Conservation (phyloP, 1,284 basidiomycete species). For the Amylostereum chailletii region DNA sequence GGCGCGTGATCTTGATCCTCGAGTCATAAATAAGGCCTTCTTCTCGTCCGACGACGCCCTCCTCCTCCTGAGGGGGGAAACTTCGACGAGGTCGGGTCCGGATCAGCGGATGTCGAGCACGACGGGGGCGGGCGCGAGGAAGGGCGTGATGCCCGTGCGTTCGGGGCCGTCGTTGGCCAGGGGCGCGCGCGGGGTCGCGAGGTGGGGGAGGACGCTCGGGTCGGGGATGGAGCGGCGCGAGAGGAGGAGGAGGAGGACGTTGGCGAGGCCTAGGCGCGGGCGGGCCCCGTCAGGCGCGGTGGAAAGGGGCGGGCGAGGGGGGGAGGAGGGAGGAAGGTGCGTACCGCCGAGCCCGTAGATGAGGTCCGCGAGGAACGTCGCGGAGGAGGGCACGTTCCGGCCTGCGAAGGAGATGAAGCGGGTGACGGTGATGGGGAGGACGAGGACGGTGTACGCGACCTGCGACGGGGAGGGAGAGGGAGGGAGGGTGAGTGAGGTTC, state of each 20-base stretch:
- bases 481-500: background rate
- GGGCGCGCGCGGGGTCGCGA: constrained; percentile 18
- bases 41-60: too few species aligned
- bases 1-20: too few species aligned
- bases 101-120: background rate
- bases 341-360: constrained; percentile 30
- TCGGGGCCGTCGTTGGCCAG: constrained; percentile 17
- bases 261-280: constrained; percentile 20
- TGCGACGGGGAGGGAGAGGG: constrained; percentile 6
- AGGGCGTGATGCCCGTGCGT: constrained; percentile 25
- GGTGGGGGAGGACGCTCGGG: constrained; percentile 17
- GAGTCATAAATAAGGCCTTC: too few species aligned
- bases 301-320: background rate
- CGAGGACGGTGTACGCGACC: constrained; percentile 26
- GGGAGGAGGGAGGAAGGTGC: background rate
- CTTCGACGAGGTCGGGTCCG: too few species aligned
- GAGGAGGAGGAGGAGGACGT: constrained; percentile 21
- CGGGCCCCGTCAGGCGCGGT: background rate
- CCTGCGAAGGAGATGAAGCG: constrained; percentile 26
- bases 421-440: constrained; percentile 27
- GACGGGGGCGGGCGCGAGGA: constrained; percentile 12
- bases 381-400: constrained; percentile 19
- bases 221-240: constrained; percentile 23
- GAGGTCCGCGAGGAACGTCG: constrained; percentile 24
- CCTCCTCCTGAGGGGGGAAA: too few species aligned